Evolutionary conservation across 2,329 filamentous ascomycete genomes (phyloP).

Genomic region (Epichloe typhina): DNA sequence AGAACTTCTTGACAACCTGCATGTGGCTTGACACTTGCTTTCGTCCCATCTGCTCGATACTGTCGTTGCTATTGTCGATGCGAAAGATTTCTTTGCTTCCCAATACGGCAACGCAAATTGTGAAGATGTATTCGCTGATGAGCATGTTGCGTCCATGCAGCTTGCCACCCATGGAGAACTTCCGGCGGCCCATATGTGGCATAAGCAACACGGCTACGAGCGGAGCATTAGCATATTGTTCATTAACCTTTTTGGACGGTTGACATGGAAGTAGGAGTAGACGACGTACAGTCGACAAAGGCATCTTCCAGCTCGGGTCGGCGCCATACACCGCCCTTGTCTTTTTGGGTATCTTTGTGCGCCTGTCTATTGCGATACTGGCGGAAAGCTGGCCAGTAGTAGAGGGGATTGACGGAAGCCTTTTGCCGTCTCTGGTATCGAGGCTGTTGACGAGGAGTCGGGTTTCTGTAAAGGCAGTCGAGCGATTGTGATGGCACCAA

Average conservation of each 20-base stretch:
- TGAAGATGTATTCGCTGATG: slow-evolving; percentile 52
- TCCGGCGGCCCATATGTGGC: slow-evolving; percentile 52
- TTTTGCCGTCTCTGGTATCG: slow-evolving; percentile 22
- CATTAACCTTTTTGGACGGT: not conserved
- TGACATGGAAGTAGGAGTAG: not conserved
- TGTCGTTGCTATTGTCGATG: slow-evolving; percentile 30
- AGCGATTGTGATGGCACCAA: slow-evolving; percentile 37
- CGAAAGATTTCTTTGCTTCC: slow-evolving; percentile 30
- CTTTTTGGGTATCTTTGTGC: slow-evolving; percentile 46
- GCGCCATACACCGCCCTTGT: slow-evolving; percentile 43
- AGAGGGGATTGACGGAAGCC: slow-evolving; percentile 42
- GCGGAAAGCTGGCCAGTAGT: slow-evolving; percentile 48
- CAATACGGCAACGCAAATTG: slow-evolving; percentile 24
- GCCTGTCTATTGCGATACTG: slow-evolving; percentile 53
- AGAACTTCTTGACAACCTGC: slow-evolving; percentile 56
- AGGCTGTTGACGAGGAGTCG: slow-evolving; percentile 23
- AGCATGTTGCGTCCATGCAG: slow-evolving; percentile 58
- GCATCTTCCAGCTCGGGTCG: slow-evolving; percentile 47
- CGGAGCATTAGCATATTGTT: slow-evolving; percentile 10
- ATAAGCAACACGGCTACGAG: slow-evolving; percentile 43
- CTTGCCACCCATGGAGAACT: slow-evolving; percentile 51
- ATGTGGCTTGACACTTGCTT: slow-evolving; percentile 62
- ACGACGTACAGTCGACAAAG: slow-evolving; percentile 51
- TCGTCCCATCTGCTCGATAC: slow-evolving; percentile 34
- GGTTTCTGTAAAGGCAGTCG: slow-evolving; percentile 26